Percentiles rank a stretch among this genome's conserved stretches.
Conservation (phyloP, 192 early-diverging fungal genomes). For the Dispira parvispora region DNA sequence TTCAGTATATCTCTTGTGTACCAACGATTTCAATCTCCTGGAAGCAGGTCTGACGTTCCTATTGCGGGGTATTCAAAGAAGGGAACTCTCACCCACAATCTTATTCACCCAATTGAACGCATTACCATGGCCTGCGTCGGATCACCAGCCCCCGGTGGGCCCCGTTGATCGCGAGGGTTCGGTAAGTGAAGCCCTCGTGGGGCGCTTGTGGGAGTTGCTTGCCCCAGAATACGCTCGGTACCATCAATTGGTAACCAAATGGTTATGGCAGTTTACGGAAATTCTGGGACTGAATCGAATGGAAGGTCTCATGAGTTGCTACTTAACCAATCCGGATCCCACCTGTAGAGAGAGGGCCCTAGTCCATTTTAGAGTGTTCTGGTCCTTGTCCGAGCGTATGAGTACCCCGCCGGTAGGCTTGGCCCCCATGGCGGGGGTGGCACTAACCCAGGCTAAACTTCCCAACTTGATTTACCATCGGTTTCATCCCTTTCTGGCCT, state of each 20-base stretch:
- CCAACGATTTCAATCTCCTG: no score
- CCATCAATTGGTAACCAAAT: slow-evolving; percentile 42
- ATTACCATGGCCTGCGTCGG: no score
- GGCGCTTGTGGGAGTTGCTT: slow-evolving; percentile 50
- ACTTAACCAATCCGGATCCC: neutral
- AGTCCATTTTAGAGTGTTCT: slow-evolving; percentile 45
- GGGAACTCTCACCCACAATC: no score
- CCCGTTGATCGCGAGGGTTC: no score
- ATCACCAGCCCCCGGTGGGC: no score
- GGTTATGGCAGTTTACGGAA: slow-evolving; percentile 46
- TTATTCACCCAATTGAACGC: no score
- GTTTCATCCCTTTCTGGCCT: slow-evolving; percentile 23
- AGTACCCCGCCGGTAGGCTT: neutral
- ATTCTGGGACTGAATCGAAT: slow-evolving; percentile 34
- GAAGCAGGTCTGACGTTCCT: no score
- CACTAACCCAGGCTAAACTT: no score
- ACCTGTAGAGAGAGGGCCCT: neutral
- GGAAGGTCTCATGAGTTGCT: slow-evolving; percentile 38
- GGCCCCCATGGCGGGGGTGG: no score
- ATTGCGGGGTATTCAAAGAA: no score
- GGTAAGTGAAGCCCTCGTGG: slow-evolving; percentile 12
- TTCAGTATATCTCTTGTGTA: no score
- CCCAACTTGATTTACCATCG: neutral
- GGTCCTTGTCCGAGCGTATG: slow-evolving; percentile 31
- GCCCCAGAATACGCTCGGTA: slow-evolving; percentile 29